A percentile compares a stretch with the other conserved stretches of the same genome.
These are phyloP conservation scores for Nitzschia sp. DNA, from an alignment of 108 stramenopile genomes.

Conservation along the genomic window DNA sequence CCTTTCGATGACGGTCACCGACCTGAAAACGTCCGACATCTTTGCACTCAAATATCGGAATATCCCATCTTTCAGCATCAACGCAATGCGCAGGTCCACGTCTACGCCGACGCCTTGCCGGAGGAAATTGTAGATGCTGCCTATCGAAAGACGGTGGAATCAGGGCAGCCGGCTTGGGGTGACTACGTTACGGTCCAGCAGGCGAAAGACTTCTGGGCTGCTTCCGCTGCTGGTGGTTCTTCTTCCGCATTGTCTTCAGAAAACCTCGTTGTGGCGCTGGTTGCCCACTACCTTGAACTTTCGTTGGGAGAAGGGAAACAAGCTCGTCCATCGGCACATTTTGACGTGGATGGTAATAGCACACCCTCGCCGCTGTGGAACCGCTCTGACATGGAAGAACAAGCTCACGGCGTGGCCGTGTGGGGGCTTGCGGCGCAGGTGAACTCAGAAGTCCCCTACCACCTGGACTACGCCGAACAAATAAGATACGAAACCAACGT, in stretches of 20 bases:
- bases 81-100: constrained; percentile 20
- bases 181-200: constrained; percentile 68
- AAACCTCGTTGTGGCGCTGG: background rate
- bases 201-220: constrained; percentile 38
- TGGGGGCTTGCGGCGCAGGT: constrained; percentile 65
- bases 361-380: constrained; percentile 4
- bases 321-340: background rate
- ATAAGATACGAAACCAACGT: constrained; percentile 73
- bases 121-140: constrained; percentile 31
- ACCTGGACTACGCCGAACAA: constrained; percentile 86
- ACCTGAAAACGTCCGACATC: constrained; percentile 45
- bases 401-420: constrained; percentile 68
- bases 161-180: constrained; percentile 55
- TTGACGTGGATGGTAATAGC: background rate
- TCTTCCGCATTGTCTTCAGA: background rate
- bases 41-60: background rate
- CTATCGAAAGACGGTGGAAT: constrained; percentile 25
- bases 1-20: constrained; percentile 64
- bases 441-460: constrained; percentile 69
- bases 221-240: constrained; percentile 7
- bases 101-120: constrained; percentile 28
- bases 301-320: background rate
- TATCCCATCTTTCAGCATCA: background rate
- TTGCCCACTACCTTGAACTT: constrained; percentile 12
- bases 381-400: constrained; percentile 18